phyloP scores from a whole-genome alignment of 1,284 basidiomycete species.

The Cryptococcus wingfieldii region DNA sequence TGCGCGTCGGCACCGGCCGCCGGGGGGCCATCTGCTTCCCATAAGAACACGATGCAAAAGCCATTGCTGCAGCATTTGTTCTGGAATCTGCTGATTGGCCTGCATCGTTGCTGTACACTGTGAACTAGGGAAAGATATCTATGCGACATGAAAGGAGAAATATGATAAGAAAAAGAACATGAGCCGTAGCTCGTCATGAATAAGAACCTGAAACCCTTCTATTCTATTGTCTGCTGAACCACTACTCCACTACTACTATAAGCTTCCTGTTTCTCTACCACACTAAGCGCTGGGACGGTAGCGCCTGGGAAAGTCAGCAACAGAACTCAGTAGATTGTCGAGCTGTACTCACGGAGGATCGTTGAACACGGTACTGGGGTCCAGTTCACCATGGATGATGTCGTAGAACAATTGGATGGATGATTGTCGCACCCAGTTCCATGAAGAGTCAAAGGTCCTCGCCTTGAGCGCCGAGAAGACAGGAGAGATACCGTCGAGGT shows the following conservation, averaged over 20 bases:
- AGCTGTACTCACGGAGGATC: constrained; percentile 33
- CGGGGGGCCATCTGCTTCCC: too few species aligned
- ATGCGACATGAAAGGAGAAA: constrained; percentile 12
- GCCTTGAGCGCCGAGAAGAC: constrained; percentile 92
- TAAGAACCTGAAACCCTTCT: neutral
- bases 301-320: constrained; percentile 8
- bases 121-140: constrained; percentile 8
- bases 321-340: neutral
- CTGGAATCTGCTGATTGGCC: neutral
- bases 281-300: constrained; percentile 14
- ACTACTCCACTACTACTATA: neutral
- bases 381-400: constrained; percentile 77
- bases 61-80: neutral
- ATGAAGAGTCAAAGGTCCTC: constrained; percentile 94
- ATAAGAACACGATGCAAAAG: too few species aligned
- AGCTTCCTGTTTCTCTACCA: neutral
- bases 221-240: neutral
- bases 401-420: constrained; percentile 95
- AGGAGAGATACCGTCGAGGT: constrained; percentile 92
- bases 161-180: constrained; percentile 2
- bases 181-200: neutral
- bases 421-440: constrained; percentile 99
- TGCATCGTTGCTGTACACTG: neutral
- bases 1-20: too few species aligned
- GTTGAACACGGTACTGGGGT: constrained; percentile 45